A percentile compares a stretch with the other conserved stretches of the same genome.
Conservation (phyloP, 2,329 filamentous ascomycete species). For the Remersonia thermophila region DNA sequence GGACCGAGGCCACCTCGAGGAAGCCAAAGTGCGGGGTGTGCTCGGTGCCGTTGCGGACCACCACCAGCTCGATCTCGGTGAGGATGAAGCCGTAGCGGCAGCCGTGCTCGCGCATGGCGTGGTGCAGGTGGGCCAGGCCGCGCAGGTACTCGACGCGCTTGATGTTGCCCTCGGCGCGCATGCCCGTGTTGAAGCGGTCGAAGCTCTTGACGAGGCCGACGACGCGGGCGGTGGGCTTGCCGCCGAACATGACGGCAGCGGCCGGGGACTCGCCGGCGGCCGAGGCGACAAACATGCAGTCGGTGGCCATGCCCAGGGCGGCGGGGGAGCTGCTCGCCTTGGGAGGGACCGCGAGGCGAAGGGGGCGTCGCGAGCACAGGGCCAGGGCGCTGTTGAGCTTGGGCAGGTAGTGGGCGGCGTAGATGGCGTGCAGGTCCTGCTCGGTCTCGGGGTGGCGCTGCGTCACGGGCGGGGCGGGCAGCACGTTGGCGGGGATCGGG, state of each 20-base stretch:
- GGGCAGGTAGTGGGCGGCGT: slow-evolving; percentile 65
- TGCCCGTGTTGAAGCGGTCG: slow-evolving; percentile 88
- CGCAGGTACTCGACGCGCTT: slow-evolving; percentile 83
- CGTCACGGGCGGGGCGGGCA: slow-evolving; percentile 45
- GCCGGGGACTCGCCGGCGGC: slow-evolving; percentile 43
- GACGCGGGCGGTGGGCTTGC: slow-evolving; percentile 33
- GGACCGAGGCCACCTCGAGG: slow-evolving; percentile 58
- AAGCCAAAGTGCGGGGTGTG: slow-evolving; percentile 75
- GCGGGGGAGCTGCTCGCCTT: slow-evolving; percentile 24
- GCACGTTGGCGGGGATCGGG: slow-evolving; percentile 47
- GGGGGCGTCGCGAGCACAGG: slow-evolving; percentile 57
- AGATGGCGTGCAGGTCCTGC: slow-evolving; percentile 60
- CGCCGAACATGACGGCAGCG: slow-evolving; percentile 40
- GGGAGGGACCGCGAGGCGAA: slow-evolving; percentile 35
- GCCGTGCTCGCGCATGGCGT: slow-evolving; percentile 84
- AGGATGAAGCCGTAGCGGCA: slow-evolving; percentile 94
- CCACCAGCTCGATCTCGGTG: slow-evolving; percentile 87
- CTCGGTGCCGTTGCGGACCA: slow-evolving; percentile 68
- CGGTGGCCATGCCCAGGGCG: slow-evolving; percentile 26
- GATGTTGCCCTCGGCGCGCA: slow-evolving; percentile 74
- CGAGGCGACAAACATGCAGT: slow-evolving; percentile 49
- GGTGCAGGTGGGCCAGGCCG: slow-evolving; percentile 73
- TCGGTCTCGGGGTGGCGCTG: slow-evolving; percentile 68
- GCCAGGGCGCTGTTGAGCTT: slow-evolving; percentile 78
- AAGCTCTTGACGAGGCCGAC: slow-evolving; percentile 75